Base-by-base conservation (phyloP, 441 rosid genomes). In the Populus trichocarpa region DNA sequence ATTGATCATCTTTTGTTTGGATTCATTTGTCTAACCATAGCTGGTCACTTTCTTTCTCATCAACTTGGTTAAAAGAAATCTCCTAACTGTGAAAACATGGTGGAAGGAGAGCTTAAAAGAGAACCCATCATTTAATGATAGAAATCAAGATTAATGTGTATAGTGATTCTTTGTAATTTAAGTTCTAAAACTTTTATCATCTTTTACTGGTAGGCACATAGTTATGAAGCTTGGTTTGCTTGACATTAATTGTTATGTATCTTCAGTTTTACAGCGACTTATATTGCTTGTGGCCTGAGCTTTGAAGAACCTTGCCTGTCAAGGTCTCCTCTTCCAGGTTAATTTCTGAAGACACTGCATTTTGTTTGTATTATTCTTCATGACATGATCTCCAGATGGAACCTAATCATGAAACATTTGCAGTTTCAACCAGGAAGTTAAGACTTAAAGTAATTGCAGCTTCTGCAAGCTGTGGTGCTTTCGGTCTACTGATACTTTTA, bases 261-360 rank as follows among this genome's bases (percentile, higher is more conserved):
- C 81, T 72, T 71, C 91, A 93, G 99, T 83, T 93, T 93, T 78
- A 81, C 94, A 38, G 93, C 84, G 72, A 92, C 97, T 42, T 82
- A 81, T 78, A 92, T 95, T 28, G 74, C 74, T 75, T 95, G 99
- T 80, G 95, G 95, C 80, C 86, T 90, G 26, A 90, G 78, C 73
- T 83, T 88, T 85, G 85, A 83, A 71, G 90, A 89, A 71, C 95
- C 97, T 76, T 95, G 99, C 75, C 81, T 81, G 22, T 90, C 97
- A n/a, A 84, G 76, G 57, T 83, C 90, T 73, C 81, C 90, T 42
- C 84, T 83, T 79, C 88, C 92, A 88, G 94, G 97, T 95, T 82
- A 84, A 70, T 32, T 66, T 67, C 74, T 25, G 16, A 35, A 42
- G 33, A 6, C 69, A 10, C 13, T 35, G 9, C 36, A 2, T 57